These are phyloP conservation scores for Nemophila menziesii DNA, from an alignment of 257 asterid species.

Conservation along the genomic window DNA sequence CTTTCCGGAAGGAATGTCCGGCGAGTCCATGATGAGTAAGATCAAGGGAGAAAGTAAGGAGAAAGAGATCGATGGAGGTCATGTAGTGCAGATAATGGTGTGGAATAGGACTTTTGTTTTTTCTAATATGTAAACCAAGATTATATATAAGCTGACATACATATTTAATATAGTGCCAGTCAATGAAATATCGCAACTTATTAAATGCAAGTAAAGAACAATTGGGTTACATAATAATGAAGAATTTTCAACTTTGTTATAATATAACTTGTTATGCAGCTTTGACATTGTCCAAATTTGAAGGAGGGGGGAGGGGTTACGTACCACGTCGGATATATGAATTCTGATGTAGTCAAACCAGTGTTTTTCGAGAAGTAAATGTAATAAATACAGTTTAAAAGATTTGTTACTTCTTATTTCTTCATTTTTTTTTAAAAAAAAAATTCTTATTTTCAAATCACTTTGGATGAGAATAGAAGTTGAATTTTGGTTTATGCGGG, in stretches of 20 bases:
- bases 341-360: too few species aligned
- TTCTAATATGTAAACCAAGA: conserved; percentile 3
- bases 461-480: too few species aligned
- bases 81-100: background rate
- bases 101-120: conserved; percentile 9
- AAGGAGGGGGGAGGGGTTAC: conserved; percentile 11
- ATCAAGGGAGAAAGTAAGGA: conserved; percentile 2
- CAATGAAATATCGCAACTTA: conserved; percentile 31
- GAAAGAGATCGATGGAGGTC: background rate
- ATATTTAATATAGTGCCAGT: conserved; percentile 22
- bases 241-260: conserved; percentile 5
- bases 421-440: too few species aligned
- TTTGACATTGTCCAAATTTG: conserved; percentile 29
- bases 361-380: too few species aligned
- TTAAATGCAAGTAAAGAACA: too few species aligned
- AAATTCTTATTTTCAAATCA: too few species aligned
- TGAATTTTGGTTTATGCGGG: too few species aligned
- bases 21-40: conserved; percentile 36
- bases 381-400: too few species aligned
- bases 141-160: conserved; percentile 8
- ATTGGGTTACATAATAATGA: too few species aligned
- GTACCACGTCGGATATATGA: too few species aligned
- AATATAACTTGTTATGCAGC: too few species aligned
- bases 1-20: conserved; percentile 29
- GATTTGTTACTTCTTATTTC: too few species aligned